Evolutionary conservation across 345 rosid genomes (phyloP).

Genomic region (Gossypium bickii): DNA sequence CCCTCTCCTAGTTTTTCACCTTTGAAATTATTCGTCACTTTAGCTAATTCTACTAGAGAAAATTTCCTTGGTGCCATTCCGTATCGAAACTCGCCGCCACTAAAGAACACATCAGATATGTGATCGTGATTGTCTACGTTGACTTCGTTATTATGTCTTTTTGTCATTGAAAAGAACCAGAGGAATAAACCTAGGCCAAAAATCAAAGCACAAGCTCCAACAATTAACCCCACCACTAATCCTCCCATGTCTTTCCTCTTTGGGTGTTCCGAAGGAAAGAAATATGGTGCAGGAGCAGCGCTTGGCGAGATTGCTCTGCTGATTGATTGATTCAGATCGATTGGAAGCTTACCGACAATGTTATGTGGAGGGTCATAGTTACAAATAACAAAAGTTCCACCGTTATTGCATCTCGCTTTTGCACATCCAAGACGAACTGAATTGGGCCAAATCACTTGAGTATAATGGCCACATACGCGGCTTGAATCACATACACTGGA

Average conservation of each 20-base stretch:
- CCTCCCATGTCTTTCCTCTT: neutral
- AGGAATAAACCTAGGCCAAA: neutral
- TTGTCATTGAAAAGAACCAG: neutral
- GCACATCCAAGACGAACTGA: constrained; percentile 57
- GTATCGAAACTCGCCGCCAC: neutral
- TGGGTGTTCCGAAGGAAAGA: neutral
- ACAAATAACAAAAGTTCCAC: constrained; percentile 44
- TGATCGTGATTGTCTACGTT: neutral
- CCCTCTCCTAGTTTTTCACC: constrained; percentile 14
- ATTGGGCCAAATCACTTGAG: constrained; percentile 54
- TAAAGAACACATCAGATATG: neutral
- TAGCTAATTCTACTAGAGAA: constrained; percentile 11
- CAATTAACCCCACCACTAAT: neutral
- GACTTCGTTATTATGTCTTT: neutral
- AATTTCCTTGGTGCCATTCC: constrained; percentile 18
- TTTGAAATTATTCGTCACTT: constrained; percentile 14
- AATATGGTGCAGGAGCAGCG: neutral
- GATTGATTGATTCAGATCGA: neutral
- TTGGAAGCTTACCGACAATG: neutral
- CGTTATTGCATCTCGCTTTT: constrained; percentile 41
- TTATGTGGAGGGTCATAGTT: constrained; percentile 62
- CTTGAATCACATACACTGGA: constrained; percentile 43
- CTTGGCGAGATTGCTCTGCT: neutral
- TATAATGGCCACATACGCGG: constrained; percentile 37
- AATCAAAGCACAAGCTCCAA: neutral